phyloP scores from a whole-genome alignment of 108 stramenopile species.

The Discostella stelligeroides region DNA sequence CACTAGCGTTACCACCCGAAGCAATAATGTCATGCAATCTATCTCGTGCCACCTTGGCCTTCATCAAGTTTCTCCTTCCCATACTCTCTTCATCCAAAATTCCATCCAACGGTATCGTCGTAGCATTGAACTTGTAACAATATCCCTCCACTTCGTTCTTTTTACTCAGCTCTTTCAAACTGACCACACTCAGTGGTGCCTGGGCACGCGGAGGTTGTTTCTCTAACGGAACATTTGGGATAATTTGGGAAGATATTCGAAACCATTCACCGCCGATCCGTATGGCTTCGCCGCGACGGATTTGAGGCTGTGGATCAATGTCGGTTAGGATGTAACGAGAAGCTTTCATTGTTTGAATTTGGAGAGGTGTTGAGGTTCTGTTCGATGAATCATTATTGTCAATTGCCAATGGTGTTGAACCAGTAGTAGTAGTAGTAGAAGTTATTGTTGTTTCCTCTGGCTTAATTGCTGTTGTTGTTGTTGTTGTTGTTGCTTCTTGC shows the following conservation, averaged over 20 bases:
- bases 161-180: constrained; percentile 64
- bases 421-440: too few species aligned
- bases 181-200: constrained; percentile 75
- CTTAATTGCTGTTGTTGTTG: constrained; percentile 5
- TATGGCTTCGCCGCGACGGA: constrained; percentile 83
- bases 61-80: constrained; percentile 58
- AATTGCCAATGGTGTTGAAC: not conserved
- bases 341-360: constrained; percentile 19
- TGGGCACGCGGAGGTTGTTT: constrained; percentile 79
- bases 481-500: not conserved
- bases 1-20: not conserved
- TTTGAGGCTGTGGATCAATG: constrained; percentile 69
- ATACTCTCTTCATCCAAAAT: constrained; percentile 34
- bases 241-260: constrained; percentile 73
- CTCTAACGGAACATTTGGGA: constrained; percentile 58
- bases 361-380: not conserved
- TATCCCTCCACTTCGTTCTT: constrained; percentile 84
- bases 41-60: constrained; percentile 73
- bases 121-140: constrained; percentile 61
- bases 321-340: constrained; percentile 59
- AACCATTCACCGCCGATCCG: constrained; percentile 83
- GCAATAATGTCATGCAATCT: constrained; percentile 58
- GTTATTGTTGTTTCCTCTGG: not conserved
- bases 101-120: constrained; percentile 70
- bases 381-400: not conserved